Evolutionary conservation across 192 early-diverging fungal species (phyloP).

Genomic region (Linnemannia elongata): DNA sequence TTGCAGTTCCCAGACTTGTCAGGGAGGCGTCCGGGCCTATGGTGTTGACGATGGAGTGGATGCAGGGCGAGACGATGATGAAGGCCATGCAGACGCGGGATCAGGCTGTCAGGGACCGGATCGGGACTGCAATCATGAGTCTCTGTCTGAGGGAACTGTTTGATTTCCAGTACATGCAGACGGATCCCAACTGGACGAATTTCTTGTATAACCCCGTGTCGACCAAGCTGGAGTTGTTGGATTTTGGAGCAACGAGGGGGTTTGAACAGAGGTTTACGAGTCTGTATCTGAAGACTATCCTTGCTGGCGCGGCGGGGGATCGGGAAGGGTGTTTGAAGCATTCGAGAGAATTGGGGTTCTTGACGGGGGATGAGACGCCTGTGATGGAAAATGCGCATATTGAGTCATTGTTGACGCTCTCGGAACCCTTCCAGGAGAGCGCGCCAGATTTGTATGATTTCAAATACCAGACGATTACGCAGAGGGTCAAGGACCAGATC

Average conservation of each 20-base stretch:
- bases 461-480: slow-evolving; percentile 84
- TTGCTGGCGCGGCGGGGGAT: slow-evolving; percentile 79
- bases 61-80: slow-evolving; percentile 80
- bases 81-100: slow-evolving; percentile 45
- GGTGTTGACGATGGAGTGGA: slow-evolving; percentile 86
- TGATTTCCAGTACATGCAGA: slow-evolving; percentile 97
- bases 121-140: slow-evolving; percentile 81
- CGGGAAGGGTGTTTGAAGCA: slow-evolving; percentile 80
- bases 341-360: slow-evolving; percentile 87
- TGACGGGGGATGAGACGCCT: slow-evolving; percentile 93
- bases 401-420: slow-evolving; percentile 87
- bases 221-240: slow-evolving; percentile 85
- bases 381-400: slow-evolving; percentile 83
- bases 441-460: slow-evolving; percentile 81
- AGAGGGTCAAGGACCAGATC: slow-evolving; percentile 86
- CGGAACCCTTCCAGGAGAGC: slow-evolving; percentile 81
- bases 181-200: slow-evolving; percentile 99
- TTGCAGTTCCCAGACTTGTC: slow-evolving; percentile 82
- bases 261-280: slow-evolving; percentile 83
- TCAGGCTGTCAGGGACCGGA: slow-evolving; percentile 60
- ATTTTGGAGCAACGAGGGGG: slow-evolving; percentile 94
- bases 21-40: slow-evolving; percentile 75
- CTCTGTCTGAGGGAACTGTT: slow-evolving; percentile 94
- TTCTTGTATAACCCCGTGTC: slow-evolving; percentile 86
- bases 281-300: slow-evolving; percentile 81